Conservation (phyloP, 2,329 filamentous ascomycete species). For the Penicillium sp. region DNA sequence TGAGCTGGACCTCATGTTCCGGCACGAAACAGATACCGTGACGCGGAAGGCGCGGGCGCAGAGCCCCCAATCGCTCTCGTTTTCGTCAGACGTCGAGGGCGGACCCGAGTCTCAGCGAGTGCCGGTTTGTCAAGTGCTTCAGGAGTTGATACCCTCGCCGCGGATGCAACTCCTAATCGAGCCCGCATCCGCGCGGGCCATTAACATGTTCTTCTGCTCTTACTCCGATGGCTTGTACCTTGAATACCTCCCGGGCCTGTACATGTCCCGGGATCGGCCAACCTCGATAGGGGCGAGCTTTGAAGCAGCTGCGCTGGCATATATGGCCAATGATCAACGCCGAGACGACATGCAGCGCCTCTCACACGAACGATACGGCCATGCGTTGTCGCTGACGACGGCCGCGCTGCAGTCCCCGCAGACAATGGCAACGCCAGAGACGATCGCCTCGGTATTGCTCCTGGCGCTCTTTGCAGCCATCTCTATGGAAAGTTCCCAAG, state of each 20-base stretch:
- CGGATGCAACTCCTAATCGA: conserved; percentile 3
- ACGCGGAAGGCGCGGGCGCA: conserved; percentile 1
- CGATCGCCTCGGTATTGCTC: conserved; percentile 2
- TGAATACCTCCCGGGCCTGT: conserved; percentile 3
- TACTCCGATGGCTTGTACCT: conserved; percentile 5
- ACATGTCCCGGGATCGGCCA: neutral
- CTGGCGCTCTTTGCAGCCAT: conserved; percentile 5
- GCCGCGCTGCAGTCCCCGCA: neutral
- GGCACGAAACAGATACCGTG: conserved; percentile 2
- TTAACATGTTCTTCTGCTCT: conserved; percentile 1
- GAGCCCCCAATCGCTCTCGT: neutral
- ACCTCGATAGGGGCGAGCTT: neutral
- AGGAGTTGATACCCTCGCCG: neutral
- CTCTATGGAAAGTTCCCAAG: neutral
- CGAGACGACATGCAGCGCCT: conserved; percentile 1
- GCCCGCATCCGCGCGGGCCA: neutral
- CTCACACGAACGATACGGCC: conserved; percentile 1
- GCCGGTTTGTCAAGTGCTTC: neutral
- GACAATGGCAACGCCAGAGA: neutral
- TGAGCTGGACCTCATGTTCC: conserved; percentile 5
- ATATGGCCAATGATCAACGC: conserved; percentile 3
- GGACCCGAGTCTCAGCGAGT: no score
- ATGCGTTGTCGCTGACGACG: conserved; percentile 1
- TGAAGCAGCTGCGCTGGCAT: conserved; percentile 2
- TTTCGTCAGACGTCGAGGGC: no score